These are phyloP conservation scores for Tolypocladium endophyticum DNA, from an alignment of 2,329 filamentous ascomycete genomes.

Conservation along the genomic window DNA sequence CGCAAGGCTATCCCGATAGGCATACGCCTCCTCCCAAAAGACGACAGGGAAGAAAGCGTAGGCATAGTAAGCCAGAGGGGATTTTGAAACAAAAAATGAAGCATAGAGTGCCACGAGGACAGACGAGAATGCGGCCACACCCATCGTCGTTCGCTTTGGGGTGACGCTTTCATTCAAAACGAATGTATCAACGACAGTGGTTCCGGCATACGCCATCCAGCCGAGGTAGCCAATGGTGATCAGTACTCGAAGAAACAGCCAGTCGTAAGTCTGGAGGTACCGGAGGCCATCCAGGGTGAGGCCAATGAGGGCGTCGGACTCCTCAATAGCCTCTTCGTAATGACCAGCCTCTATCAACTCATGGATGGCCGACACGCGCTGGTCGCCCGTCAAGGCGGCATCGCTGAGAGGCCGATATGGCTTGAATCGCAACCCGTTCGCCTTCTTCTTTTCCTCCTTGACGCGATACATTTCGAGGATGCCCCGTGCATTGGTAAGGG, in stretches of 20 bases:
- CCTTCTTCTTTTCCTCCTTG: conserved; percentile 78
- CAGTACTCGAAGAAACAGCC: conserved; percentile 84
- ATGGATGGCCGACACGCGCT: conserved; percentile 58
- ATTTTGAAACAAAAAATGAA: conserved; percentile 68
- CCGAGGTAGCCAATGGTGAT: conserved; percentile 87
- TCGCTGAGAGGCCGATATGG: conserved; percentile 64
- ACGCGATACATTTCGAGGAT: conserved; percentile 95
- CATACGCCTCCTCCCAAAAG: conserved; percentile 95
- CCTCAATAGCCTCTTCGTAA: conserved; percentile 67
- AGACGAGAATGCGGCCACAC: conserved; percentile 61
- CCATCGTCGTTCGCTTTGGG: conserved; percentile 50
- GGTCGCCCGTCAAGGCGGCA: conserved; percentile 49
- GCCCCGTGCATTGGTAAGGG: conserved; percentile 71
- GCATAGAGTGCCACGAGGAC: conserved; percentile 66
- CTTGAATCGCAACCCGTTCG: conserved; percentile 63
- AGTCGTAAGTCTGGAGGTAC: conserved; percentile 97
- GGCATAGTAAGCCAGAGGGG: conserved; percentile 74
- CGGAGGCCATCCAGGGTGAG: conserved; percentile 71
- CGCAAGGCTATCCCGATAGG: conserved; percentile 57
- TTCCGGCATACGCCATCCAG: conserved; percentile 89
- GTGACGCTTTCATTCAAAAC: conserved; percentile 63
- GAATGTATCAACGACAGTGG: conserved; percentile 79
- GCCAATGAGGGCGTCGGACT: conserved; percentile 67
- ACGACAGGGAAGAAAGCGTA: conserved; percentile 88
- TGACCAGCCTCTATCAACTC: conserved; percentile 53